Base-by-base conservation (phyloP, 345 rosid species). In the Nasturtium officinale region DNA sequence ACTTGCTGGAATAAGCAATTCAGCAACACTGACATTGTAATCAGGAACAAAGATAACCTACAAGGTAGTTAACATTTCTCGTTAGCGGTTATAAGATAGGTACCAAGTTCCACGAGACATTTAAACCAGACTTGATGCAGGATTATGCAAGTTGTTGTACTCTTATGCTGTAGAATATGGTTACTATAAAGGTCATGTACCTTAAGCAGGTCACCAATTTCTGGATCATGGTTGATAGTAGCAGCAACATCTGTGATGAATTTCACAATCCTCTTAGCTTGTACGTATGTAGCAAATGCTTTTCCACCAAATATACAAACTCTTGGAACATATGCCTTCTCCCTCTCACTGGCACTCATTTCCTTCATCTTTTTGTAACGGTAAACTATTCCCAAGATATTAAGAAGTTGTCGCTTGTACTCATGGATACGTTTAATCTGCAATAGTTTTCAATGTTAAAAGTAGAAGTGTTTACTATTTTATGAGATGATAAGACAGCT, bases 11-110 rank as follows among this genome's bases (percentile, higher is more conserved):
- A 89, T 89, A 47, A 89, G 96, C 80, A 82, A 63, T 66, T 89
- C 92, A 71, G 96, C 92, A 50, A 89, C 96, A 68, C 92, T 89
- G 71, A 89, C 96, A 59, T 89, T 89, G 82, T 89, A 89, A 77
- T 89, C 90, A 37, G 92, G 92, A 73, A 89, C 85, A 80, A 89
- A 86, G 50, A 89, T 51, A 74, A 89, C 92, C 96, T 89, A 71
- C 63, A 48, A 20, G 42, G 62, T 57, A 16, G 35, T 38, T 50
- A 66, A 37, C 61, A 37, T 25, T 74, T 63, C 67, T 47, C 40
- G 56, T 70, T 20, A 56, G 61, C 29, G 2, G 28, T 52, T 29
- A 32, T 0, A 9, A 73, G 28, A 28, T 9, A 53, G 4, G 16
- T 42, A n/a, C 12, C 26, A 26, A 13, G 5, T 17, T 58, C 32